Conservation (phyloP, 2,329 filamentous ascomycete species). For the Fusarium mundagurra region DNA sequence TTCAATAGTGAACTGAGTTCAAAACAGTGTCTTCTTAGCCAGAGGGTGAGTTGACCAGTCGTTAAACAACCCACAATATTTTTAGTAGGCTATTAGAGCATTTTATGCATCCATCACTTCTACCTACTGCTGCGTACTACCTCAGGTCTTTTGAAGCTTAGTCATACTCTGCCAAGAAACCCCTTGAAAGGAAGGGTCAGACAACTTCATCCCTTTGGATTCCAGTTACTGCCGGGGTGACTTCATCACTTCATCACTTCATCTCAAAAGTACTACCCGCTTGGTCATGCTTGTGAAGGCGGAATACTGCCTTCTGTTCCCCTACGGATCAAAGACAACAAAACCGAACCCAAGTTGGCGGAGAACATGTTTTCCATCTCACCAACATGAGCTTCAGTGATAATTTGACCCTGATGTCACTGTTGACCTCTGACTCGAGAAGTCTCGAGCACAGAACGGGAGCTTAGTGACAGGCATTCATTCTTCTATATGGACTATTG, state of each 20-base stretch:
- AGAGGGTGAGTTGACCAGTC: too few relatives aligned
- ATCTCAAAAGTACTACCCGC: background rate
- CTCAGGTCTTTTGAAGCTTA: slow-evolving; percentile 17
- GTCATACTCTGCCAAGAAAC: slow-evolving; percentile 25
- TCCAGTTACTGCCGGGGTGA: slow-evolving; percentile 30
- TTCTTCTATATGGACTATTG: background rate
- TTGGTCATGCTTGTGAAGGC: background rate
- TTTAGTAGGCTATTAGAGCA: background rate
- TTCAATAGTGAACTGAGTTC: background rate
- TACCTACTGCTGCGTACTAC: background rate
- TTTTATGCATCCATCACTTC: background rate
- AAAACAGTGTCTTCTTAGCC: background rate
- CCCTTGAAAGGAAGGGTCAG: slow-evolving; percentile 35
- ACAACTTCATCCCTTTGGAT: slow-evolving; percentile 42
- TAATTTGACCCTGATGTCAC: background rate
- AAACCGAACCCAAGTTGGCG: background rate
- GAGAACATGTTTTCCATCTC: background rate
- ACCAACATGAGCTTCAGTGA: background rate
- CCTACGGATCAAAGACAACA: background rate
- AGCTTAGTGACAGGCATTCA: background rate
- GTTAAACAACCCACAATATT: background rate
- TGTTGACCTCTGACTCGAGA: background rate
- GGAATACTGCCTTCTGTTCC: background rate
- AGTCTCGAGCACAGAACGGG: slow-evolving; percentile 11
- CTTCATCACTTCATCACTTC: slow-evolving; percentile 28